Evolutionary conservation across 768 basidiomycete genomes (phyloP).

Genomic region (Piloderma croceum): DNA sequence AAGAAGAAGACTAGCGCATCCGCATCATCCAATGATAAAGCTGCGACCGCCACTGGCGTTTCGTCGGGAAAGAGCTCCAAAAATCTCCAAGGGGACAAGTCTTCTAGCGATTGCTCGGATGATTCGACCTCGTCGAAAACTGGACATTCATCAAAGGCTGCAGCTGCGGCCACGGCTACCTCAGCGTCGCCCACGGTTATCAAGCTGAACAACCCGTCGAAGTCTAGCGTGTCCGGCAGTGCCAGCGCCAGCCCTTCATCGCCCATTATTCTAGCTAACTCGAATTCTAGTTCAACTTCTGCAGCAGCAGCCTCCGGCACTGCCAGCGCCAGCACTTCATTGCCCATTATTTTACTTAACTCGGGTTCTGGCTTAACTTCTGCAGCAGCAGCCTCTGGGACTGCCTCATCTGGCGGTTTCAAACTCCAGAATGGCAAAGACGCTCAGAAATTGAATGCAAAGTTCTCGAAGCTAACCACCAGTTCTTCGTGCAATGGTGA

Average conservation of each 20-base stretch:
- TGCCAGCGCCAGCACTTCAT: neutral
- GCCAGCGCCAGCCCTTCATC: conserved; percentile 1
- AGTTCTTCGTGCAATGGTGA: conserved; percentile 20
- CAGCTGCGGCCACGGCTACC: neutral
- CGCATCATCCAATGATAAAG: too few relatives aligned
- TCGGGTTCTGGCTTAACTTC: conserved; percentile 1
- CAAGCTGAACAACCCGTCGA: neutral
- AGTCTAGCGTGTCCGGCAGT: conserved; percentile 4
- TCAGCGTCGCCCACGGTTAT: conserved; percentile 8
- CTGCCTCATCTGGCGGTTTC: conserved; percentile 10
- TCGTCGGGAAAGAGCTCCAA: too few relatives aligned
- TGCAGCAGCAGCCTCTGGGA: conserved; percentile 1
- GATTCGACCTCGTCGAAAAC: conserved; percentile 9
- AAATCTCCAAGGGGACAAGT: conserved; percentile 7
- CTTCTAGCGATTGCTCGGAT: conserved; percentile 2
- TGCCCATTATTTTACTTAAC: neutral
- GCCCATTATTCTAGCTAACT: neutral
- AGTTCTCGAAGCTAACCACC: conserved; percentile 20
- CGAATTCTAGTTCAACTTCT: neutral
- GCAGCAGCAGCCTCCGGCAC: conserved; percentile 5
- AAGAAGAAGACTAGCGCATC: neutral
- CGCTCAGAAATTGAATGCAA: conserved; percentile 12
- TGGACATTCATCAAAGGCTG: neutral
- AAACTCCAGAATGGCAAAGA: conserved; percentile 14
- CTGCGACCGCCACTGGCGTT: too few relatives aligned